A percentile compares a stretch with the other conserved stretches of the same genome.
phyloP scores from a whole-genome alignment of 2,329 filamentous ascomycete genomes.

The Pezicula neosporulosa region DNA sequence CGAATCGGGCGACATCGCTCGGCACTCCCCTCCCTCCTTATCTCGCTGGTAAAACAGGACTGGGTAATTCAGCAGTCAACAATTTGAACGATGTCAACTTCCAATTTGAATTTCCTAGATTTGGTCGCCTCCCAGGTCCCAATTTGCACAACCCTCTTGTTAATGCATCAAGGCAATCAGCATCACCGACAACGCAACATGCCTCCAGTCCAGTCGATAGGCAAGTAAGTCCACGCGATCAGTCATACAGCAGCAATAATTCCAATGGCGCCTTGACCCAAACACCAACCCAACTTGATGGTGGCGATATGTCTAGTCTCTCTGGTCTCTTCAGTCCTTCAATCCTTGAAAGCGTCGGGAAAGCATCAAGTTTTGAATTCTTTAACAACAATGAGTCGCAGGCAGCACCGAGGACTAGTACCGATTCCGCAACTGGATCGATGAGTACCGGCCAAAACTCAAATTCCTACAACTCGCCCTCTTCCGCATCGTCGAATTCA shows the following conservation, averaged over 20 bases:
- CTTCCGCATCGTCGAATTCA: constrained; percentile 57
- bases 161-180: constrained; percentile 15
- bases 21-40: constrained; percentile 19
- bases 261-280: constrained; percentile 24
- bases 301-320: constrained; percentile 47
- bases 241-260: constrained; percentile 29
- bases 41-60: constrained; percentile 36
- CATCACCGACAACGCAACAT: constrained; percentile 17
- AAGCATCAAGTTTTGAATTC: constrained; percentile 35
- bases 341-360: constrained; percentile 41
- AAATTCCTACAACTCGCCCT: constrained; percentile 56
- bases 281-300: constrained; percentile 15
- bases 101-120: constrained; percentile 94
- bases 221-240: constrained; percentile 22
- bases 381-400: constrained; percentile 36
- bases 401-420: constrained; percentile 41
- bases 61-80: constrained; percentile 47
- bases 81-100: constrained; percentile 76
- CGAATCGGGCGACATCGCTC: constrained; percentile 13
- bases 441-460: constrained; percentile 40
- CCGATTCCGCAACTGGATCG: constrained; percentile 23
- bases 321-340: constrained; percentile 58
- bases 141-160: constrained; percentile 8
- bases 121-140: constrained; percentile 67
- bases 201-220: constrained; percentile 18